Conservation (phyloP, 2,329 filamentous ascomycete species). For the Colletotrichum sp. region DNA sequence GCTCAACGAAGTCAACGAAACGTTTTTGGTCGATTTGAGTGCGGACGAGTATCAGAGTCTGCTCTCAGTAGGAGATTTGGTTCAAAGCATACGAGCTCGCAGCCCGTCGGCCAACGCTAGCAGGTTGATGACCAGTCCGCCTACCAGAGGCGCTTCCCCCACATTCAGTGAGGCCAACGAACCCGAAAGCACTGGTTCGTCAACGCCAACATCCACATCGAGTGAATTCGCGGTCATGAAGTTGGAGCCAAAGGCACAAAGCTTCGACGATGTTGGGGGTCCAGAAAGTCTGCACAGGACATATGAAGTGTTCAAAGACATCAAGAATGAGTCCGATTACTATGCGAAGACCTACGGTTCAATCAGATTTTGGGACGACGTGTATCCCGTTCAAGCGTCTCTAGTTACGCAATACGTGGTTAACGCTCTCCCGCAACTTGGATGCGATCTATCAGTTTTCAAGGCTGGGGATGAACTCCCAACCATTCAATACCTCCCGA, state of each 20-base stretch:
- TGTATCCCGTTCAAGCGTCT: constrained; percentile 29
- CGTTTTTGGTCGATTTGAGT: neutral
- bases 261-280: neutral
- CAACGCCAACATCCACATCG: neutral
- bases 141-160: neutral
- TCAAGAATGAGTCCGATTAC: neutral
- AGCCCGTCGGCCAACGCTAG: neutral
- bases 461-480: constrained; percentile 25
- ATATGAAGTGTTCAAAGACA: neutral
- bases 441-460: constrained; percentile 27
- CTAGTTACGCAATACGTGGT: constrained; percentile 36
- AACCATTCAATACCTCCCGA: constrained; percentile 23
- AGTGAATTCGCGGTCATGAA: neutral
- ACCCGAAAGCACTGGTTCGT: neutral
- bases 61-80: neutral
- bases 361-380: constrained; percentile 27
- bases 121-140: neutral
- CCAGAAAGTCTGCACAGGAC: neutral
- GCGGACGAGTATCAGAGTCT: neutral
- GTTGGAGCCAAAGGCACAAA: neutral
- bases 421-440: constrained; percentile 33
- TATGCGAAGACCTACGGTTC: neutral
- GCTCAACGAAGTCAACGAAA: neutral
- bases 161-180: neutral
- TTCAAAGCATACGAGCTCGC: neutral